Base-by-base conservation (phyloP, 257 asterid species). In the Fraxinus pennsylvanica region DNA sequence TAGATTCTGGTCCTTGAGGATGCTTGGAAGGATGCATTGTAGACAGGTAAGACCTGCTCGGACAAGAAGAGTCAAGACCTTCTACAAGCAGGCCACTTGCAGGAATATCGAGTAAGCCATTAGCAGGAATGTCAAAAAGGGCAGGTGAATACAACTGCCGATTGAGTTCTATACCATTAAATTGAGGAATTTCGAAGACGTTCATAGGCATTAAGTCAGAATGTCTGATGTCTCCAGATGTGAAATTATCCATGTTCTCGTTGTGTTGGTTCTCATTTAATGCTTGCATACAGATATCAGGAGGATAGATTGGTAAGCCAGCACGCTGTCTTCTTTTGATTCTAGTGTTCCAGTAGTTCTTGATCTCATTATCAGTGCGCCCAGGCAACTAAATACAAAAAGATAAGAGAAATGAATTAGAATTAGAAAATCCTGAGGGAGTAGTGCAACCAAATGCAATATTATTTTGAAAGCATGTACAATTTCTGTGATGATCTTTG, bases 351-450 rank as follows among this genome's bases (percentile, higher is more conserved):
- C 98, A 93, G 74, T 79, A 93, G 90, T 91, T 93, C 71, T 93
- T 93, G 54, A 93, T 91, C 90, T 93, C 98, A 57, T 94, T 94
- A 83, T 92, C 97, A n/a, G 98, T 92, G 75, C 97, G 96, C 39
- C 98, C 97, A 66, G 98, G 98, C 89, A 94, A 85, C 98, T 94
- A 86, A 76, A 73, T 68, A 68, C 4, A 81, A 13, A 76, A 52
- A 68, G 71, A 70, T n/a, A 73, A 45, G 25, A 71, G 29, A 75
- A 36, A 76, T 74, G 72, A 21, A 59, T 45, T 38, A 78, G 39
- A 73, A 72, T 65, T 77, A 78, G 72, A 65, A 69, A 38, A 85
- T 22, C 35, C 29, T 22, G 45, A 52, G 22, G 15, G 41, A 32
- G 19, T 29, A 32, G 22, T 32, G 2, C 19, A n/a, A 70, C 30